Evolutionary conservation across 1,284 basidiomycete species (phyloP).

Genomic region (Boletellus sp.): DNA sequence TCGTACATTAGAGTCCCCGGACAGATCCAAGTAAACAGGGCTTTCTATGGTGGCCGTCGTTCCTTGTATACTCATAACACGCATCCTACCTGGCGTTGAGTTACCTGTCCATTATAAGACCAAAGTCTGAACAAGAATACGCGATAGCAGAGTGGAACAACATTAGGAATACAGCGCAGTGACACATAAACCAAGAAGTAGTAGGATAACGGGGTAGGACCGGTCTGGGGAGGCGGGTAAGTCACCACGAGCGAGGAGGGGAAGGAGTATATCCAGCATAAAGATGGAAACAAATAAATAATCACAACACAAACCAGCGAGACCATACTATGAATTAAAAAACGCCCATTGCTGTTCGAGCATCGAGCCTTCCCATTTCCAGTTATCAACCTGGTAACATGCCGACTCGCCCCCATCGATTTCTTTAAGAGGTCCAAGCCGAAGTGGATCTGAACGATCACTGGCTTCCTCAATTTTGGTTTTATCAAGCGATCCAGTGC

Average conservation of each 20-base stretch:
- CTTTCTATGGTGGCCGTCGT: constrained; percentile 1
- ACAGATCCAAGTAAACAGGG: constrained; percentile 13
- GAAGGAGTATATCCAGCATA: constrained; percentile 37
- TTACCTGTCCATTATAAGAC: constrained; percentile 35
- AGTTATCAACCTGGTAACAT: constrained; percentile 60
- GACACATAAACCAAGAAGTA: constrained; percentile 38
- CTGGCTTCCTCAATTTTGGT: constrained; percentile 46
- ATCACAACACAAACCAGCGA: constrained; percentile 20
- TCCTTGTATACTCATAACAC: constrained; percentile 16
- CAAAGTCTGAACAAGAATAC: constrained; percentile 38
- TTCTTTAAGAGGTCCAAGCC: constrained; percentile 61
- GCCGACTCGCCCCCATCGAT: constrained; percentile 73
- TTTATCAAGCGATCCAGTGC: constrained; percentile 36
- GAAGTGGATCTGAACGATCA: constrained; percentile 46
- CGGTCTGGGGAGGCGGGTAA: constrained; percentile 7
- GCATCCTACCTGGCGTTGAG: constrained; percentile 8
- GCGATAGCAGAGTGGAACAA: constrained; percentile 37
- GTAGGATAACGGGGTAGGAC: constrained; percentile 30
- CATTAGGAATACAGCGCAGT: constrained; percentile 37
- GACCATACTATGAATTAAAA: constrained; percentile 51
- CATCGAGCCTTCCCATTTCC: constrained; percentile 74
- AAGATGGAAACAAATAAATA: constrained; percentile 38
- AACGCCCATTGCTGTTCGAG: constrained; percentile 72
- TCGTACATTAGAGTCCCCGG: constrained; percentile 20
- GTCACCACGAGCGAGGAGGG: constrained; percentile 15